Evolutionary conservation across 129 eudicot species (phyloP), one percentile per base, ranked within the genome.

Genomic region (Scalesia atractyloides): DNA sequence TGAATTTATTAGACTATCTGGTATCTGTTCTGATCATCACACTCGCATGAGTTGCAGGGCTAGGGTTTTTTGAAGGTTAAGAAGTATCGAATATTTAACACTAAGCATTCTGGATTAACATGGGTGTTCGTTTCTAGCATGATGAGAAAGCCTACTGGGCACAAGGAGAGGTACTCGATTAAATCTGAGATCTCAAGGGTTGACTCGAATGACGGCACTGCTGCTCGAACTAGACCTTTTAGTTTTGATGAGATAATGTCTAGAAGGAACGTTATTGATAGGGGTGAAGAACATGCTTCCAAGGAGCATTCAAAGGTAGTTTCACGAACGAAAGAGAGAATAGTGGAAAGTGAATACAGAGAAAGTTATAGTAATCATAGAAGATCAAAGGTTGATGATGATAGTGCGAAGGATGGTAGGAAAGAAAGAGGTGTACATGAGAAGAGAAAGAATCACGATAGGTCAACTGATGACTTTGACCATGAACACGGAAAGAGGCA

Each of bases 221-320:
- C 97, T 69, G 99, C 99, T 3, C 83, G 99, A 70, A 95, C 99
- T 14, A 84, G 99, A 64, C 94, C 99, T 14, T 73, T 84, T 41
- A 95, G 91, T 78, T 95, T 65, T 71, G 96, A 91, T 43, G 96
- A 95, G 57, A 83, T 95, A 54, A 90, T 95, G 99, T 88, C 70
- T 69, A 79, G 75, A 80, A 83, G 99, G 69, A 81, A 83, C 64
- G 22, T 24, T 9, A 52, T 66, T n/a, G 59, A 68, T 68, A 39
- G 19, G 68, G 72, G 52, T 24, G 65, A 49, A 63, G 68, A 72
- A 18, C 78, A 36, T 39, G 68, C 72, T 76, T 79, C 70, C 18
- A 84, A 80, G 66, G 88, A 92, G 39, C 24, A 72, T 52, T 66
- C 20, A 72, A 78, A 76, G 78, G 78, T 61, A 44, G 74, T 58